Evolutionary conservation across 495 filamentous ascomycete species (phyloP), one percentile per base, ranked within the genome.

Genomic region (Apodospora peruviana): DNA sequence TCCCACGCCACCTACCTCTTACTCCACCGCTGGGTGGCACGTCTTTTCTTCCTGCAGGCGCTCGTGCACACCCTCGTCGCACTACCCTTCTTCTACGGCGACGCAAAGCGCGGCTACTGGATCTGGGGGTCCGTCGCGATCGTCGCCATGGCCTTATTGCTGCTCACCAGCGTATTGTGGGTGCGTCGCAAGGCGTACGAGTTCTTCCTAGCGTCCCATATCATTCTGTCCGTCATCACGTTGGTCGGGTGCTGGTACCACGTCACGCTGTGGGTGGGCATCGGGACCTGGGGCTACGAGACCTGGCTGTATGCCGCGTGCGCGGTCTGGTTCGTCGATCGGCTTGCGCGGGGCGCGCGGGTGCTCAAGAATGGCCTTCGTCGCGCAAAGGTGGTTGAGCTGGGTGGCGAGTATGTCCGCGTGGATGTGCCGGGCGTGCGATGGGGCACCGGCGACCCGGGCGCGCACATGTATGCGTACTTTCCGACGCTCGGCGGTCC

Each of bases 311-410:
- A 70, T 43, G 60, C 60, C 9, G 61, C 63, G 0, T 53, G 54
- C 19, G 73, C 68, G 0, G 61, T 76, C 2, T 77, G 74, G 74
- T 56, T 61, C 32, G 69, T 68, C 50, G 75, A 78, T 48, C 65
- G 74, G 2, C 38, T 72, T 2, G 35, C 60, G 8, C 64, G 66
- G 14, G 52, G 69, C 4, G 40, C 43, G 3, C 59, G 64, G 3
- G 43, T 69, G 8, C 51, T 56, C 5, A 59, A 45, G 37, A 56
- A 47, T 9, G 71, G 71, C 21, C 16, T 66, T 0, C 42, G 53
- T 0, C 41, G 51, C 14, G 58, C 68, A 8, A 56, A 22, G 1
- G 59, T 75, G 1, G 67, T 54, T 3, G 66, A 65, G 4, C 36
- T 75, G 17, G 58, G 57, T 16, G 29, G 48, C 0, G 53, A 49